phyloP scores from a whole-genome alignment of 2,329 filamentous ascomycete species.

The Thermomyces lanuginosus region DNA sequence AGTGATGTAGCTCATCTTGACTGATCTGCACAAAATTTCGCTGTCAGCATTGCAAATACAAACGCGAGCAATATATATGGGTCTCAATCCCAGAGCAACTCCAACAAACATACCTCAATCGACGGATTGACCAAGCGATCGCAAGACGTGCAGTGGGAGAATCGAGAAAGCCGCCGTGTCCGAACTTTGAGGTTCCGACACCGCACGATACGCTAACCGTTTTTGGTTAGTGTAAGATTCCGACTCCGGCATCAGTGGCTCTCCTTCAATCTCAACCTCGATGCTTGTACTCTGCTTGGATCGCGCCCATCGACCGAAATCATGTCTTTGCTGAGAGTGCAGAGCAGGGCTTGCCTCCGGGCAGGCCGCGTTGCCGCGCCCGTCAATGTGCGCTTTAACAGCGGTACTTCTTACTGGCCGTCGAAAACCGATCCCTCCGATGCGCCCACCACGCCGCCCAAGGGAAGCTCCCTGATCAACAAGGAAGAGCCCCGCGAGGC shows the following conservation, averaged over 20 bases:
- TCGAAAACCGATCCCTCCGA: slow-evolving; percentile 34
- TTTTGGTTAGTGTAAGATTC: slow-evolving; percentile 18
- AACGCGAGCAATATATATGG: slow-evolving; percentile 1
- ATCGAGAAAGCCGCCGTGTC: slow-evolving; percentile 18
- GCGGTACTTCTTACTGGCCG: slow-evolving; percentile 34
- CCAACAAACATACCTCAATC: not conserved
- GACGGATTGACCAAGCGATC: too few relatives aligned
- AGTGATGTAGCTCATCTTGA: slow-evolving; percentile 82
- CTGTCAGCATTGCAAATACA: slow-evolving; percentile 7
- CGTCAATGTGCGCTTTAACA: slow-evolving; percentile 24
- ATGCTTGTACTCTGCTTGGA: slow-evolving; percentile 7
- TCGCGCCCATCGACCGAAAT: slow-evolving; percentile 13
- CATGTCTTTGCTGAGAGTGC: slow-evolving; percentile 53
- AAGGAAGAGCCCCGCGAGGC: slow-evolving; percentile 35
- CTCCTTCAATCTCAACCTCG: slow-evolving; percentile 15
- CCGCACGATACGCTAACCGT: slow-evolving; percentile 18
- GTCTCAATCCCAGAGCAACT: too few relatives aligned
- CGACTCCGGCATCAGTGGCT: too few relatives aligned
- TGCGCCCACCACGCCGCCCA: slow-evolving; percentile 25
- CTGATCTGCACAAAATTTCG: slow-evolving; percentile 16
- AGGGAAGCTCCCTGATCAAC: slow-evolving; percentile 32
- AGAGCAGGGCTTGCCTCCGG: slow-evolving; percentile 20
- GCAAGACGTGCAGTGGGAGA: slow-evolving; percentile 14
- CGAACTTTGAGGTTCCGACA: slow-evolving; percentile 16
- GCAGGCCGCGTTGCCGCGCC: slow-evolving; percentile 15